A percentile compares a stretch with the other conserved stretches of the same genome.
These are phyloP conservation scores for Trametes versicolor DNA, from an alignment of 1,284 basidiomycete species.

Conservation along the genomic window DNA sequence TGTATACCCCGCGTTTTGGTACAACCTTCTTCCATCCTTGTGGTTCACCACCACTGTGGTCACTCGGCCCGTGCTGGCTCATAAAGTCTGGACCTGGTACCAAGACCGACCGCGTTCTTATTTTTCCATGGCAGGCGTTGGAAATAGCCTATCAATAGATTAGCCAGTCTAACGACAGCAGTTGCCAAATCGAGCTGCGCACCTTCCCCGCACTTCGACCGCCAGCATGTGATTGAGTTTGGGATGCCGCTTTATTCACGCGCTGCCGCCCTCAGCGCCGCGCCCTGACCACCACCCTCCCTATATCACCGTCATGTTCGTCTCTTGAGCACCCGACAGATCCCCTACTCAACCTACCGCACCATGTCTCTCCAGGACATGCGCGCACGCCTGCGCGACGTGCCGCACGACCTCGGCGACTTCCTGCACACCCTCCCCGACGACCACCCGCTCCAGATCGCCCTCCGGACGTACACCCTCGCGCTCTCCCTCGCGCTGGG, in stretches of 20 bases:
- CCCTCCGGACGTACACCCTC: slow-evolving; percentile 74
- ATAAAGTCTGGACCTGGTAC: too few species aligned
- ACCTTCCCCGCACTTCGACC: slow-evolving; percentile 11
- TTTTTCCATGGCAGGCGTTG: too few species aligned
- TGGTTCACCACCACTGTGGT: too few species aligned
- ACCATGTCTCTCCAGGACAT: slow-evolving; percentile 22
- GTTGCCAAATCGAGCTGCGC: slow-evolving; percentile 14
- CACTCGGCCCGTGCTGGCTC: too few species aligned
- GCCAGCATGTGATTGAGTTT: slow-evolving; percentile 15
- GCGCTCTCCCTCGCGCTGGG: slow-evolving; percentile 71
- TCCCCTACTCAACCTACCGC: neutral
- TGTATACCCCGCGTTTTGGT: neutral
- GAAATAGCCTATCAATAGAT: neutral
- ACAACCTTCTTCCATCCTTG: neutral
- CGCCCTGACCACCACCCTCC: neutral
- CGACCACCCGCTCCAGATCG: slow-evolving; percentile 66
- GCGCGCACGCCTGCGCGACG: slow-evolving; percentile 20
- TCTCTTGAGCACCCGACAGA: slow-evolving; percentile 3
- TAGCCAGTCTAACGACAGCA: slow-evolving; percentile 7
- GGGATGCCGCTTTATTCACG: slow-evolving; percentile 15
- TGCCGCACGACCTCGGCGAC: slow-evolving; percentile 35
- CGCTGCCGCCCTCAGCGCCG: slow-evolving; percentile 1
- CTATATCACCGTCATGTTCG: slow-evolving; percentile 23
- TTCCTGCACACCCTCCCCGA: slow-evolving; percentile 43
- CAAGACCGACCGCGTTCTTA: too few species aligned